Conservation (phyloP, 352 stramenopile species). For the Phytophthora melonis region DNA sequence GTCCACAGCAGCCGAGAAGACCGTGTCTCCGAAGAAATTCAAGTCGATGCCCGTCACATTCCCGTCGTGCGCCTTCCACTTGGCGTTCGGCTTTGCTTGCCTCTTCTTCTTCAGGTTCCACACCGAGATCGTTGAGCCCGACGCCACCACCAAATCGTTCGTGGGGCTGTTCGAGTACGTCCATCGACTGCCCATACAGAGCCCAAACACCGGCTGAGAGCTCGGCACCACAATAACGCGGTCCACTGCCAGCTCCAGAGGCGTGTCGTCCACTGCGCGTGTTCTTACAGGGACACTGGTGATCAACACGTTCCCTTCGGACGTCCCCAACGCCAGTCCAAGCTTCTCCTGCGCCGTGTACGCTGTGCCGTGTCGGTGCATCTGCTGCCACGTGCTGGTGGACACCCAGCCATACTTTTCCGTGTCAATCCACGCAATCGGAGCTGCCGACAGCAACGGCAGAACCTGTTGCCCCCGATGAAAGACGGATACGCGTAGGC, state of each 20-base stretch:
- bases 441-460: conserved; percentile 46
- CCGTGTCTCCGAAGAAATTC: conserved; percentile 70
- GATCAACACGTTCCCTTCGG: conserved; percentile 68
- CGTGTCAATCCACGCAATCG: conserved; percentile 71
- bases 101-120: conserved; percentile 75
- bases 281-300: conserved; percentile 44
- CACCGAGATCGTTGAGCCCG: conserved; percentile 73
- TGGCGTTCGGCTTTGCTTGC: conserved; percentile 30
- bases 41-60: conserved; percentile 72
- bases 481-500: conserved; percentile 63
- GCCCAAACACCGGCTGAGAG: conserved; percentile 64
- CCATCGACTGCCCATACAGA: conserved; percentile 60
- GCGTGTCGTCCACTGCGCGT: conserved; percentile 18
- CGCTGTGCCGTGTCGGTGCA: conserved; percentile 44
- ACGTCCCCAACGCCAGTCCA: conserved; percentile 68
- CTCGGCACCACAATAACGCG: conserved; percentile 67
- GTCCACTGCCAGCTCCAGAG: conserved; percentile 40
- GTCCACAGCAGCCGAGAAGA: conserved; percentile 73
- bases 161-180: conserved; percentile 62
- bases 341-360: conserved; percentile 26
- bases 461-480: conserved; percentile 27
- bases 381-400: conserved; percentile 75
- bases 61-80: conserved; percentile 75
- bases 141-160: conserved; percentile 69
- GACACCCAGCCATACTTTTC: conserved; percentile 79